Conservation (phyloP, 257 asterid genomes). For the Solanum ossicruentum region DNA sequence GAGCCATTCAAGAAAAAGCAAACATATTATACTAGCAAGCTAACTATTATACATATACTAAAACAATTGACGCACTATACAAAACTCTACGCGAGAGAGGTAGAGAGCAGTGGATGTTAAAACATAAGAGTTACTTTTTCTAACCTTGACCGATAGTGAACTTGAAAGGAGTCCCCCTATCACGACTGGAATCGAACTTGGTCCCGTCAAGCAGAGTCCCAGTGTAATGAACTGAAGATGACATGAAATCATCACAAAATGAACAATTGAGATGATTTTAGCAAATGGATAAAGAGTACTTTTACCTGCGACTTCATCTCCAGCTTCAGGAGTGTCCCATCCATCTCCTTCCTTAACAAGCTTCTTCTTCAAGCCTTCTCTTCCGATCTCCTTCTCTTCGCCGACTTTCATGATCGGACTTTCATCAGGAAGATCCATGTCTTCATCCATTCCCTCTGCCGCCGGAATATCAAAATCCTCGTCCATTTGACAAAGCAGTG, state of each 20-base stretch:
- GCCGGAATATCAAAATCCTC: conserved; percentile 54
- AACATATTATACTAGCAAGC: background rate
- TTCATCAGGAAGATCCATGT: conserved; percentile 44
- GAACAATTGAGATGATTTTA: background rate
- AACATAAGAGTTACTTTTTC: background rate
- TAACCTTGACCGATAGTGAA: conserved; percentile 71
- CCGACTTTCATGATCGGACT: conserved; percentile 45
- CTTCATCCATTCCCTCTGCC: conserved; percentile 38
- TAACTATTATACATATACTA: background rate
- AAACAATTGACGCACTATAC: background rate
- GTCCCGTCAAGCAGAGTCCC: conserved; percentile 64
- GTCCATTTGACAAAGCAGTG: conserved; percentile 18
- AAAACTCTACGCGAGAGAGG: background rate
- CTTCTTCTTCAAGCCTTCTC: conserved; percentile 54
- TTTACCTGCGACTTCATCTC: conserved; percentile 53
- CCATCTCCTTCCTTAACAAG: conserved; percentile 57
- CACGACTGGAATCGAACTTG: conserved; percentile 64
- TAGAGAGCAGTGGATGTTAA: background rate
- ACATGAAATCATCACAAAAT: background rate
- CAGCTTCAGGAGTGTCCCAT: conserved; percentile 57
- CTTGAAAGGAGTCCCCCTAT: conserved; percentile 38
- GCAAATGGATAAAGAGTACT: background rate
- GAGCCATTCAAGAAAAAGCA: background rate
- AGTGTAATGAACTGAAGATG: conserved; percentile 42
- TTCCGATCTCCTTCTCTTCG: conserved; percentile 59